phyloP scores from a whole-genome alignment of 2,329 filamentous ascomycete genomes.

The Metarhizium album region DNA sequence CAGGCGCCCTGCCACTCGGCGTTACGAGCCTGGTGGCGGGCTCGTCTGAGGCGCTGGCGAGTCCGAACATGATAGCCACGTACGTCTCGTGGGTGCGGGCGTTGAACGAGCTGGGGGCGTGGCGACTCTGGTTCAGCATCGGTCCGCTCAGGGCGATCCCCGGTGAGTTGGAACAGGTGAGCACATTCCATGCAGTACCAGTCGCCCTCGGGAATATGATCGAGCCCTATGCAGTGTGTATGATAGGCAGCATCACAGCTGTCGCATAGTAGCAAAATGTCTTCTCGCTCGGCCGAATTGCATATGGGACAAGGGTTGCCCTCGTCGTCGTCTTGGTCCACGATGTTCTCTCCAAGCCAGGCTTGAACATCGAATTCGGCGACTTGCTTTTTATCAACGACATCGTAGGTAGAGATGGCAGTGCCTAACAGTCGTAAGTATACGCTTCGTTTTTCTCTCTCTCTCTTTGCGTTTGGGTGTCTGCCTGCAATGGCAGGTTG shows the following conservation, averaged over 20 bases:
- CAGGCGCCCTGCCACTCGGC: conserved; percentile 86
- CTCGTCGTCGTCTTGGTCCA: conserved; percentile 55
- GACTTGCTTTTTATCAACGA: conserved; percentile 79
- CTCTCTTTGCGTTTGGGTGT: neutral
- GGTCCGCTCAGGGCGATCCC: conserved; percentile 18
- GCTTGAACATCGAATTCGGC: conserved; percentile 75
- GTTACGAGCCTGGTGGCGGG: conserved; percentile 53
- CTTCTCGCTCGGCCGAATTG: conserved; percentile 68
- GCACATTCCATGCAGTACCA: conserved; percentile 90
- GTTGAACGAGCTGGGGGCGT: conserved; percentile 18
- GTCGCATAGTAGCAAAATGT: conserved; percentile 81
- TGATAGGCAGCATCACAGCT: conserved; percentile 85
- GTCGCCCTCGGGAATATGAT: conserved; percentile 60
- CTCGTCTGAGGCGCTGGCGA: conserved; percentile 44
- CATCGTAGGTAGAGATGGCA: conserved; percentile 47
- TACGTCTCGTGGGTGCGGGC: conserved; percentile 21
- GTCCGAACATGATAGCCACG: conserved; percentile 37
- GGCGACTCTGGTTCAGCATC: conserved; percentile 25
- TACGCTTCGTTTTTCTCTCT: too few species aligned
- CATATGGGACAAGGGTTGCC: conserved; percentile 75
- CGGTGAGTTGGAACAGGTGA: conserved; percentile 31
- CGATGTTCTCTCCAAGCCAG: conserved; percentile 60
- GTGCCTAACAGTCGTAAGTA: conserved; percentile 30
- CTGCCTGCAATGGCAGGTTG: neutral
- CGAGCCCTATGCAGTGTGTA: conserved; percentile 80